Conservation (phyloP, 2,329 filamentous ascomycete species). For the Zymoseptoria crescenta region DNA sequence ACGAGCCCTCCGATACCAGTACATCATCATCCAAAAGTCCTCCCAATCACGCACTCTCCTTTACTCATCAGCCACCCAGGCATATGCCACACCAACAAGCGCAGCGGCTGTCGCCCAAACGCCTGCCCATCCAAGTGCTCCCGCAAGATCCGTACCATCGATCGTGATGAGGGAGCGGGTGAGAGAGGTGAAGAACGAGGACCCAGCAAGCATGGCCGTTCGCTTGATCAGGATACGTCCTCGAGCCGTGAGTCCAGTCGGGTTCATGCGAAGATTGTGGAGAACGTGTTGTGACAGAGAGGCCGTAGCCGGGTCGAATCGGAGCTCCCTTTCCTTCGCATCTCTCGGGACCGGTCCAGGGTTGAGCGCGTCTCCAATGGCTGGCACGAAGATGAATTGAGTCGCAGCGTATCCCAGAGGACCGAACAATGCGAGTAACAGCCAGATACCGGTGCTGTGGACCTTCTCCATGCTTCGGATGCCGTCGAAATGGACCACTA, state of each 20-base stretch:
- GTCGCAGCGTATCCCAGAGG: slow-evolving; percentile 65
- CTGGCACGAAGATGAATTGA: slow-evolving; percentile 69
- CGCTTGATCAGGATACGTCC: slow-evolving; percentile 53
- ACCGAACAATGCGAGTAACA: slow-evolving; percentile 48
- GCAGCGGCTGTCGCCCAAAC: slow-evolving; percentile 65
- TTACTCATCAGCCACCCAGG: slow-evolving; percentile 40
- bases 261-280: slow-evolving; percentile 53
- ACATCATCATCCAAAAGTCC: neutral
- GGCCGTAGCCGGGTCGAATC: slow-evolving; percentile 58
- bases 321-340: slow-evolving; percentile 35
- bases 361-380: slow-evolving; percentile 39
- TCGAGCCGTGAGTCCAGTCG: slow-evolving; percentile 60
- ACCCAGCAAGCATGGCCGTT: slow-evolving; percentile 41
- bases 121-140: slow-evolving; percentile 63
- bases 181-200: slow-evolving; percentile 48
- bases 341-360: slow-evolving; percentile 19
- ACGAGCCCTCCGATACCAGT: neutral
- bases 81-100: slow-evolving; percentile 51
- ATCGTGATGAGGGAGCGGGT: slow-evolving; percentile 60
- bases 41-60: neutral
- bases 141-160: slow-evolving; percentile 59
- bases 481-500: slow-evolving; percentile 69
- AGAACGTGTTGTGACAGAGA: slow-evolving; percentile 61
- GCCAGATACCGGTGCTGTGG: slow-evolving; percentile 50
- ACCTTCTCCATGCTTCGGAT: slow-evolving; percentile 62